These are phyloP conservation scores for Ilyonectria mors-panacis DNA, from an alignment of 2,329 filamentous ascomycete genomes.

Conservation along the genomic window DNA sequence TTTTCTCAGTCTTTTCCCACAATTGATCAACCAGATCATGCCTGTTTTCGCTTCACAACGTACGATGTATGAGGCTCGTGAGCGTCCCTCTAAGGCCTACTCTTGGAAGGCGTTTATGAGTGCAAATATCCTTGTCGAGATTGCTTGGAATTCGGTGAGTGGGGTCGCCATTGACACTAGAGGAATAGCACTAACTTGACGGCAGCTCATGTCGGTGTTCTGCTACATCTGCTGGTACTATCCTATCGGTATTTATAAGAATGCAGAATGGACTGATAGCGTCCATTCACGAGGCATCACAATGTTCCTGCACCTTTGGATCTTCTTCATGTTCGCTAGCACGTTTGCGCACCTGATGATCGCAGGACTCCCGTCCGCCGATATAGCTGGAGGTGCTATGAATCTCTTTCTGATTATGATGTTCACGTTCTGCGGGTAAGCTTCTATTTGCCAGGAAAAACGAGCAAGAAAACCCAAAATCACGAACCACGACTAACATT, in stretches of 20 bases:
- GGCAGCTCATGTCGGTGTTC: conserved; percentile 59
- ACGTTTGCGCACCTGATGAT: conserved; percentile 78
- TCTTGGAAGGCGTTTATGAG: conserved; percentile 78
- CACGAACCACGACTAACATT: neutral
- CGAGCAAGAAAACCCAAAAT: neutral
- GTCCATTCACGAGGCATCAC: conserved; percentile 66
- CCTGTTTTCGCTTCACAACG: conserved; percentile 79
- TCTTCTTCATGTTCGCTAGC: conserved; percentile 76
- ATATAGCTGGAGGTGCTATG: conserved; percentile 75
- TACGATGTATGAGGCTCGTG: conserved; percentile 78
- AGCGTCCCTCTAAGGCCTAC: conserved; percentile 77
- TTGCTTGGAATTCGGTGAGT: conserved; percentile 76
- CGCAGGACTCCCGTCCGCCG: conserved; percentile 73
- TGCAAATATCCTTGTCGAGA: conserved; percentile 73
- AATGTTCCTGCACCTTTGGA: conserved; percentile 74
- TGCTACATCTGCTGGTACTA: conserved; percentile 79
- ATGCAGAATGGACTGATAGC: conserved; percentile 67
- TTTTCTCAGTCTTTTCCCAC: conserved; percentile 78
- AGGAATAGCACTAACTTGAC: neutral
- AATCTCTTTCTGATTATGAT: conserved; percentile 75
- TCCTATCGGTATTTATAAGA: conserved; percentile 74
- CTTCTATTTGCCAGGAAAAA: neutral
- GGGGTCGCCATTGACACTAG: no score
- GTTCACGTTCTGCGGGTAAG: conserved; percentile 77
- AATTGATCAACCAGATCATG: conserved; percentile 77